Base-by-base conservation (phyloP, 1,139 yeast genomes). In the Yamadazyma songkhlaensis region DNA sequence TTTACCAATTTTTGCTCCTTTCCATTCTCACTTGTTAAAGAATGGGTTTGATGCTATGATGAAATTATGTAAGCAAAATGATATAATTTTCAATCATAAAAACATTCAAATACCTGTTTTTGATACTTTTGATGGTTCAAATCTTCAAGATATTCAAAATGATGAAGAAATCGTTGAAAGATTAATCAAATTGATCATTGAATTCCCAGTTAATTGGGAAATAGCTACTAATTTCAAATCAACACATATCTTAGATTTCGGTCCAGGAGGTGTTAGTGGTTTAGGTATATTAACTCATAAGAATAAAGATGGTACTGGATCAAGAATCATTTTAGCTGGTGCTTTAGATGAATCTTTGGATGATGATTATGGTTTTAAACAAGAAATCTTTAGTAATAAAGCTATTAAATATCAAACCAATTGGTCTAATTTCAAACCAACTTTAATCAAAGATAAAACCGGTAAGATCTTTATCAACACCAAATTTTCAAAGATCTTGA, bases 211-310 rank as follows among this genome's bases (percentile, higher is more conserved):
- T 47, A 77, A 87, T 67, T 92, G 99, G 99, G 97, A 92, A 68
- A 51, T 54, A 25, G 95, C 98, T 25, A 90, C 97, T 36, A 63
- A 77, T 48, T 87, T 87, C 60, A 58, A 75, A 39, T 77, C 94
- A 22, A 85, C 97, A 37, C 98, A 94, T 61, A 78, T 92, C 51
- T 66, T 92, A 49, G 99, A 92, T 65, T 92, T 92, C 55, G 99
- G 99, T 58, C 99, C 98, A 45, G 98, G 99, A 65, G 98, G 97
- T 52, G 82, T 87, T 36, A 87, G 97, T 34, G 99, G 99, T 51
- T 75, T 92, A 51, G 98, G 98, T 66, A 84, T 86, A 47, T 77
- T 92, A 54, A 92, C 98, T 42, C 96, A 89, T 67, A 84, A 96
- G 67, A 92, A 90, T 72, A 92, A 90, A 69, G 98, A 92, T 57